Evolutionary conservation across 2,329 filamentous ascomycete species (phyloP).

Genomic region (Leptographium radiaticola): DNA sequence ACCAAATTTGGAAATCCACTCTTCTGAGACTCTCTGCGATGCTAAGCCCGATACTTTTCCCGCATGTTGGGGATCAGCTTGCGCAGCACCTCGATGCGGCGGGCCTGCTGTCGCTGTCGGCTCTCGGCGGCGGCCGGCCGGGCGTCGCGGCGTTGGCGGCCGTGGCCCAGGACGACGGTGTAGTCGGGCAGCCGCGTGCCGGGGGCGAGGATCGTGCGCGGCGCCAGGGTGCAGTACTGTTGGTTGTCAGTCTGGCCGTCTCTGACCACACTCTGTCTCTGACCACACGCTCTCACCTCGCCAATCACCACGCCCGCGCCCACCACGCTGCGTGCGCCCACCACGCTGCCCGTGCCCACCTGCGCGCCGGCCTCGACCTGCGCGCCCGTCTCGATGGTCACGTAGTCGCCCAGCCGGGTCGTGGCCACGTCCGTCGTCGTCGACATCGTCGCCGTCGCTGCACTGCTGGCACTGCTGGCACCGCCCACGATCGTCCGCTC

Average conservation of each 20-base stretch:
- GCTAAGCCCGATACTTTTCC: slow-evolving; percentile 7
- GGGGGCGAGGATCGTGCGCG: slow-evolving; percentile 44
- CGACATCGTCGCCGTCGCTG: slow-evolving; percentile 4
- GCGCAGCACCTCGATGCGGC: slow-evolving; percentile 54
- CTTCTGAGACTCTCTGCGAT: too few relatives aligned
- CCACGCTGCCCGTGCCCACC: slow-evolving; percentile 44
- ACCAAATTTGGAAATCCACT: neutral
- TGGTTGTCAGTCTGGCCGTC: too few relatives aligned
- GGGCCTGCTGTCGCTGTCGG: slow-evolving; percentile 49
- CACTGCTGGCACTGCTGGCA: slow-evolving; percentile 11
- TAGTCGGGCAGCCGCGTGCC: slow-evolving; percentile 49
- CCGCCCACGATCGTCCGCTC: slow-evolving; percentile 49
- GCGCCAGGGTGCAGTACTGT: slow-evolving; percentile 58
- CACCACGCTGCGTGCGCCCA: slow-evolving; percentile 48
- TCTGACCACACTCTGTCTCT: too few relatives aligned
- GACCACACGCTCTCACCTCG: slow-evolving; percentile 31
- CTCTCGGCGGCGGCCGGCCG: slow-evolving; percentile 45
- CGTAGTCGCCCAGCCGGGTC: slow-evolving; percentile 46
- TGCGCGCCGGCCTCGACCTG: slow-evolving; percentile 47
- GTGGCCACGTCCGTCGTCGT: slow-evolving; percentile 24
- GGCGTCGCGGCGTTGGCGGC: slow-evolving; percentile 43
- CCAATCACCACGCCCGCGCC: slow-evolving; percentile 49
- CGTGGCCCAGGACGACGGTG: slow-evolving; percentile 57
- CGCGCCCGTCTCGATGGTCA: slow-evolving; percentile 46
- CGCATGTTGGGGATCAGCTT: slow-evolving; percentile 54